These are phyloP conservation scores for Cordyceps javanica DNA, from an alignment of 2,329 filamentous ascomycete genomes.

Conservation along the genomic window DNA sequence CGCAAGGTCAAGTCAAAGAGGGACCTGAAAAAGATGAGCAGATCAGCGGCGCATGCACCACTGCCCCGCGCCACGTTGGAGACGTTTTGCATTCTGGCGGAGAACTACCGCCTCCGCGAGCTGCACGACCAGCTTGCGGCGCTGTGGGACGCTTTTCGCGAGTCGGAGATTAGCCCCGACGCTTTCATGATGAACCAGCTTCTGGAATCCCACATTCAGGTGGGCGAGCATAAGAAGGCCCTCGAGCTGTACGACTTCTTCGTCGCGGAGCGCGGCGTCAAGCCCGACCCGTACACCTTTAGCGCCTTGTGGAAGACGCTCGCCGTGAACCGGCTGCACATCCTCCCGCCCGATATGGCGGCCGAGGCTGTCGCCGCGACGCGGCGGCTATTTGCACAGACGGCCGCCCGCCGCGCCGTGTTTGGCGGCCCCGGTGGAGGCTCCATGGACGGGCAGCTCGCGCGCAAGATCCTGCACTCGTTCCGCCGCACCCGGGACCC, in stretches of 20 bases:
- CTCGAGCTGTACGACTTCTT: constrained; percentile 51
- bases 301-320: constrained; percentile 59
- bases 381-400: constrained; percentile 41
- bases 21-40: not conserved
- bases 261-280: constrained; percentile 40
- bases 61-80: constrained; percentile 62
- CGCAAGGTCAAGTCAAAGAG: constrained; percentile 24
- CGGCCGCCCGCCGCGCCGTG: constrained; percentile 40
- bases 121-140: constrained; percentile 51
- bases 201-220: constrained; percentile 59
- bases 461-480: constrained; percentile 43
- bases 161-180: constrained; percentile 60
- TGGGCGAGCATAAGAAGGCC: constrained; percentile 48
- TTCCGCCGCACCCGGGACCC: constrained; percentile 41
- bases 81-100: constrained; percentile 69
- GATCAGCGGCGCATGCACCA: constrained; percentile 13
- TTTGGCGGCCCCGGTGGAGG: constrained; percentile 38
- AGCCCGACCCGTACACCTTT: constrained; percentile 64
- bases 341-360: constrained; percentile 25
- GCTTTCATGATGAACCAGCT: constrained; percentile 76
- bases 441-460: constrained; percentile 42
- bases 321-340: constrained; percentile 41
- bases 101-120: constrained; percentile 61
- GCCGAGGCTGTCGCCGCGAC: constrained; percentile 27
- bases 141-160: constrained; percentile 56